Base-by-base conservation (phyloP, 2,329 filamentous ascomycete species). In the Fusarium albidum region DNA sequence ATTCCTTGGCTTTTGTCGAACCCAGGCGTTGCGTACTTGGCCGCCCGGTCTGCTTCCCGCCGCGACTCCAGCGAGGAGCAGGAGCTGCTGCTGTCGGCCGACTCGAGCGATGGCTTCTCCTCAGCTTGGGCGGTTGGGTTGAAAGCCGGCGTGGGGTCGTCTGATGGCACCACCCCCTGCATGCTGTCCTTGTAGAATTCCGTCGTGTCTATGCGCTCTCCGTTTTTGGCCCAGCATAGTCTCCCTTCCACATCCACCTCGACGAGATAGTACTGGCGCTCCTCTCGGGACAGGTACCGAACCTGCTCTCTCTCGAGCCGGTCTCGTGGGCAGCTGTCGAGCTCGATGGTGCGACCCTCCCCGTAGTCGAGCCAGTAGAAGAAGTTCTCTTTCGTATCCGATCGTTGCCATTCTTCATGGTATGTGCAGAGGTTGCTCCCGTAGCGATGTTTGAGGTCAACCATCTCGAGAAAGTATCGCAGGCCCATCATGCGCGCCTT, bases 291-390 rank as follows among this genome's bases (percentile, higher is more conserved):
- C 17, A 97, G 77, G 69, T 96, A 97, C 14, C 93, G 83, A 2
- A 96, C 90, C 65, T 88, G 86, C 70, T 96, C 91, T 18, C 84
- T 81, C 44, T 95, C 90, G 7, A 96, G 77, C 12, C 85, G 79
- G 53, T 90, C 87, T 29, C 93, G 81, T 2, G 91, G 87, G 59
- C 92, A 92, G 0, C 84, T 81, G 4, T 85, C 82, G 11, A 94
- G 76, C 58, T 94, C 88, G 35, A 95, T 69, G 32, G 82, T 72
- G 62, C 79, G 85, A 0, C 93, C 93, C 41, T 88, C 87, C 6
- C 93, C 93, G 52, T 89, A 80, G 69, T 97, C 93, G 2, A 96
- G 79, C 92, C 93, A 96, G 74, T 92, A 94, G 71, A 96, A 96
- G 80, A 93, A 97, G 69, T 95, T 96, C 70, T 96, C 89, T 5